Evolutionary conservation across 257 asterid species (phyloP), one percentile per base, ranked within the genome.

Genomic region (Paulownia fortunei): DNA sequence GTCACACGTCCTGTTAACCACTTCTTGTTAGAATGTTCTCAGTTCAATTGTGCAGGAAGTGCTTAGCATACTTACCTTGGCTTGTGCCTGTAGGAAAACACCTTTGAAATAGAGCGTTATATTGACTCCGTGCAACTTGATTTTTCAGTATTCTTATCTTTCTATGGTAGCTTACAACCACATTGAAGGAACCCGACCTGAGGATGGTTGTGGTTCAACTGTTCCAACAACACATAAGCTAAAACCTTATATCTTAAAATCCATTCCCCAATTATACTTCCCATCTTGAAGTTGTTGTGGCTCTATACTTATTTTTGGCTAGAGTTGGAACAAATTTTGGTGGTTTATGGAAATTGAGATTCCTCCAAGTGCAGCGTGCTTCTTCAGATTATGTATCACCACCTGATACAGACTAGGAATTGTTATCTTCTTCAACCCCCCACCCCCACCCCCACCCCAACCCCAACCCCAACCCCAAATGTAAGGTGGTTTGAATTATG

Each of bases 321-420:
- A 10, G 36, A 51, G 58, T 70, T 70, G n/a, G 2, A 21, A 47
- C 26, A 21, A 7, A 1, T 73, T 72, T 80, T 80, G 84, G 77
- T 72, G 42, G 58, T 66, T 72, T 76, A 21, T 66, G 60, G 39
- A 18, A 51, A 26, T 24, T 30, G 0, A 77, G 84, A 84, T 84
- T 76, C 87, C 87, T 52, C 8, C 2, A 30, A 36, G 16, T 30
- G 52, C 2, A 51, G 82, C 77, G 37, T 79, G 77, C 64, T 12
- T 32, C 21, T 55, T 18, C 27, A 56, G 81, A 79, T 79, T 79
- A 79, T 79, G n/a, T 41, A 24, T 42, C 11, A 12, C 23, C 3
- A 54, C 81, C 76, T 56, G 27, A 73, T 6, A 24, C 42, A 32
- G 46, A 66, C 59, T 2, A 11, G 36, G 0, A 26, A 67, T 42